These are phyloP conservation scores for Porcisia hertigi DNA, from an alignment of 208 protist species.

Conservation along the genomic window DNA sequence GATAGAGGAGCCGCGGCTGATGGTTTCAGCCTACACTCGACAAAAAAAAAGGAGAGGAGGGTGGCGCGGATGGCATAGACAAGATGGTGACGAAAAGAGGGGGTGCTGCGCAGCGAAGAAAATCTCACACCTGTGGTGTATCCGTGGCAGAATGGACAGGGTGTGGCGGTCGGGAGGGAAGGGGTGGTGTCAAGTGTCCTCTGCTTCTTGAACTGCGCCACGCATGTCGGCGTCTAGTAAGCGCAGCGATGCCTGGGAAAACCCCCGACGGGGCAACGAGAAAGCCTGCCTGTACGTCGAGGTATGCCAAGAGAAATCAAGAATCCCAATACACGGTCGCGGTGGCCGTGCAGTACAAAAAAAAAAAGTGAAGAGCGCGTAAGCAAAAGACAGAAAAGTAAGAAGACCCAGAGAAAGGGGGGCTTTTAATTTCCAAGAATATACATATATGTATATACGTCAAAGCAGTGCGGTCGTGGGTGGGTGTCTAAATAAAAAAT, in stretches of 20 bases:
- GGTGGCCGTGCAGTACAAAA: not conserved
- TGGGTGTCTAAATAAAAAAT: slow-evolving; percentile 62
- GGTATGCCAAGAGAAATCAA: not conserved
- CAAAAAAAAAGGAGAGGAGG: slow-evolving; percentile 13
- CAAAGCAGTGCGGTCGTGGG: not conserved
- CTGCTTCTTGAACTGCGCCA: not conserved
- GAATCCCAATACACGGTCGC: not conserved
- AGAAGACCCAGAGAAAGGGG: not conserved
- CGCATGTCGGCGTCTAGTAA: not conserved
- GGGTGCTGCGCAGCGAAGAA: not conserved
- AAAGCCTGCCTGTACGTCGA: not conserved
- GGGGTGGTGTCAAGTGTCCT: no score
- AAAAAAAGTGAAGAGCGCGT: not conserved
- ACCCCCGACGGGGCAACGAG: not conserved
- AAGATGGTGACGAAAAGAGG: not conserved
- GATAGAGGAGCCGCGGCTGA: not conserved
- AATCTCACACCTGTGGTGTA: not conserved
- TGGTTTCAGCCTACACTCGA: not conserved
- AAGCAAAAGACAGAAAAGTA: not conserved
- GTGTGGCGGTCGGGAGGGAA: not conserved
- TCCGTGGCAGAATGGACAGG: not conserved
- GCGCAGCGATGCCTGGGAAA: not conserved
- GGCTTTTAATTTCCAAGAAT: no score
- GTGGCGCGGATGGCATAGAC: not conserved
- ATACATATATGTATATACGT: not conserved